phyloP scores from a whole-genome alignment of 2,329 filamentous ascomycete species.

The Pestalotiopsis sp. region DNA sequence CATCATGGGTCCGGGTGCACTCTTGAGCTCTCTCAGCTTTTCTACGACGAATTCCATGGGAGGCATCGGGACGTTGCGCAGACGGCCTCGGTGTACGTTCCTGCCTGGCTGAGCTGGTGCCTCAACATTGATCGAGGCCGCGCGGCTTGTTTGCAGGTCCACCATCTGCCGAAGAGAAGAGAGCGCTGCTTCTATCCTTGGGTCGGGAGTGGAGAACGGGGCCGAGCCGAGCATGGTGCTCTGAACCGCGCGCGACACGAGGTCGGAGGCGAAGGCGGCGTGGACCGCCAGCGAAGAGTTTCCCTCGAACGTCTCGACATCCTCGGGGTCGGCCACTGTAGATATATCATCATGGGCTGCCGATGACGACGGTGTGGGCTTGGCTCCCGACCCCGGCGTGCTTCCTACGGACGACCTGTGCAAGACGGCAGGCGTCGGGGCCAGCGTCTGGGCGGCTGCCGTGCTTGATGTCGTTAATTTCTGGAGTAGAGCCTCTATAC shows the following conservation, averaged over 20 bases:
- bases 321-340: constrained; percentile 55
- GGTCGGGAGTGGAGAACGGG: constrained; percentile 45
- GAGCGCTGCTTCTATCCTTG: constrained; percentile 54
- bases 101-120: constrained; percentile 21
- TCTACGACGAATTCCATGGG: constrained; percentile 50
- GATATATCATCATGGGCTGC: constrained; percentile 36
- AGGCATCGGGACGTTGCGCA: constrained; percentile 55
- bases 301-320: constrained; percentile 45
- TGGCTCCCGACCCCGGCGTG: background rate
- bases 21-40: constrained; percentile 48
- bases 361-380: constrained; percentile 26
- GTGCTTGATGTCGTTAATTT: constrained; percentile 23
- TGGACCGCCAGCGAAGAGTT: constrained; percentile 47
- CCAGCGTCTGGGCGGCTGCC: background rate
- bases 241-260: constrained; percentile 37
- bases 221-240: constrained; percentile 8
- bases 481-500: constrained; percentile 37
- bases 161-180: constrained; percentile 53
- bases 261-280: constrained; percentile 46
- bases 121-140: background rate
- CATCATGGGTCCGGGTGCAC: constrained; percentile 45
- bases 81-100: constrained; percentile 41
- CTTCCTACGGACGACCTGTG: background rate
- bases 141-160: constrained; percentile 44
- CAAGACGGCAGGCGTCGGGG: background rate